These are phyloP conservation scores for Torulaspora microellipsoides DNA, from an alignment of 805 yeast species.

Conservation along the genomic window DNA sequence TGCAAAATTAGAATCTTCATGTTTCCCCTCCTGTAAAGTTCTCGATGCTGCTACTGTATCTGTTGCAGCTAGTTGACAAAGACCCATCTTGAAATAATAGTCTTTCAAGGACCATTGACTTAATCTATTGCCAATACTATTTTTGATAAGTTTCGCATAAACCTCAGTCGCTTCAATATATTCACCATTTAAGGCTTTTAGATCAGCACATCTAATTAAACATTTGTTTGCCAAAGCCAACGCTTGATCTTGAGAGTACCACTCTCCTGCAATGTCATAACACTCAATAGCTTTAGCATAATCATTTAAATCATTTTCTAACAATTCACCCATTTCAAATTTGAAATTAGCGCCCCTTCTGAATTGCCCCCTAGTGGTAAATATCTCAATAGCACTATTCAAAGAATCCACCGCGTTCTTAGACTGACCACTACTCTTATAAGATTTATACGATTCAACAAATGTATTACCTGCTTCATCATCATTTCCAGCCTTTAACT, in stretches of 20 bases:
- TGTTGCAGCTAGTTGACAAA: constrained; percentile 78
- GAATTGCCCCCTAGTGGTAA: constrained; percentile 88
- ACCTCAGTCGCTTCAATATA: constrained; percentile 70
- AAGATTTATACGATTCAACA: constrained; percentile 88
- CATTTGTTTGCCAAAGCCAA: constrained; percentile 87
- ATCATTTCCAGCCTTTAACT: constrained; percentile 64
- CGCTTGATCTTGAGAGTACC: constrained; percentile 92
- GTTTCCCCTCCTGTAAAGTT: constrained; percentile 55
- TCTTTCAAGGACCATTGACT: constrained; percentile 92
- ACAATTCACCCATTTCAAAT: constrained; percentile 82
- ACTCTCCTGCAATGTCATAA: constrained; percentile 92
- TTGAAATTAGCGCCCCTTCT: constrained; percentile 94
- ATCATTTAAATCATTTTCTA: constrained; percentile 72
- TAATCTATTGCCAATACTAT: constrained; percentile 65
- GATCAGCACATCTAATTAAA: constrained; percentile 82
- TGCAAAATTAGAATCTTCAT: constrained; percentile 72
- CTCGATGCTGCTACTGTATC: constrained; percentile 84
- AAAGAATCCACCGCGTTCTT: constrained; percentile 71
- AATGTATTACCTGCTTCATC: constrained; percentile 91
- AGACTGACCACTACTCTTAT: constrained; percentile 61
- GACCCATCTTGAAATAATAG: constrained; percentile 75
- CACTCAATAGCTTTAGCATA: constrained; percentile 63
- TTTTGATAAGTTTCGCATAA: constrained; percentile 75
- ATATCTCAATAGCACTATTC: constrained; percentile 71
- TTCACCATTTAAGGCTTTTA: constrained; percentile 70